Base-by-base conservation (phyloP, 2,329 filamentous ascomycete species). In the Beauveria bassiana region DNA sequence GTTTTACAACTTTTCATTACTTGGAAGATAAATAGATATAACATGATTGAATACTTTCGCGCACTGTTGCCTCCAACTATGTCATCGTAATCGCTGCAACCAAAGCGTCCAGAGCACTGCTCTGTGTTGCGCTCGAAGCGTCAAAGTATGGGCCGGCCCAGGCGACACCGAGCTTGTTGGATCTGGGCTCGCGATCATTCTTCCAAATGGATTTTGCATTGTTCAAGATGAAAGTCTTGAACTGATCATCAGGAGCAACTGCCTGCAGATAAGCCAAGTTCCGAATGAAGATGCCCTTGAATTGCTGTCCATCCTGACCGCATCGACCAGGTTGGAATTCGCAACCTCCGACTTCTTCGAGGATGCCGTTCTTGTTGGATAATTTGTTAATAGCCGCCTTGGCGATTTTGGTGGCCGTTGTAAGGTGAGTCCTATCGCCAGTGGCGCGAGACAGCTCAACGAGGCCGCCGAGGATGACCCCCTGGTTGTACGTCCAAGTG, bases 201-300 rank as follows among this genome's bases (percentile, higher is more conserved):
- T 70, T 69, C 88, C 87, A 91, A 62, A 91, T 85, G 50, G 80
- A 81, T 64, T 87, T 75, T 10, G 87, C 88, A 62, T 89, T 90
- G 31, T 71, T 74, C 53, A 79, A 70, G 61, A 91, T 81, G 61
- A 86, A 86, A 2, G 74, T 69, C 14, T 72, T 74, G 68, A 85
- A 87, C 10, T 70, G 70, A 3, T 76, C 70, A 43, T 81, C 74
- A 0, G 82, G 81, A 1, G 78, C 79, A 3, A 72, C 80, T 1
- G 73, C 68, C 24, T 87, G 77, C 40, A 91, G 72, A 60, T 82
- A 80, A 40, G 79, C 77, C 22, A 91, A 73, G 68, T 89, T 89
- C 22, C 86, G 80, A 18, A 83, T 78, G 65, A 90, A 89, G 42
- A 90, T 77, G 3, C 88, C 88, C 72, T 91, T 91, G 79, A 91